Evolutionary conservation across 2,329 filamentous ascomycete species (phyloP).

Genomic region (Incumbomyces lentus): DNA sequence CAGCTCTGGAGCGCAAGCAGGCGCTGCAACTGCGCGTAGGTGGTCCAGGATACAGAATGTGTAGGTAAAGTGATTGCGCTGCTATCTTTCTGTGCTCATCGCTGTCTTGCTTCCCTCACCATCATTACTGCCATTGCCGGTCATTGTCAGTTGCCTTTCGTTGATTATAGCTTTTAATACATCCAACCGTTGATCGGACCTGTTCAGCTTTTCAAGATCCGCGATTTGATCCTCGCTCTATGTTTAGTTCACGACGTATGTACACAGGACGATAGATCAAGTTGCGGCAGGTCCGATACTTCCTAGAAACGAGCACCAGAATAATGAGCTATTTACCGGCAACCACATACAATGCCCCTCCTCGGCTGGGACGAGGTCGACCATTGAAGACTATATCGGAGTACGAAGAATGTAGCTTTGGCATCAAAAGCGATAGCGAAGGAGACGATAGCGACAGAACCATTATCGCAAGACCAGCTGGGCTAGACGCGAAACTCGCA

Average conservation of each 20-base stretch:
- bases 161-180: constrained; percentile 5
- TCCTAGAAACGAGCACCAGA: not conserved
- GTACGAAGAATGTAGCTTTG: constrained; percentile 28
- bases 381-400: constrained; percentile 57
- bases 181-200: constrained; percentile 3
- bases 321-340: constrained; percentile 34
- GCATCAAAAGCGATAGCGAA: constrained; percentile 26
- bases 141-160: constrained; percentile 8
- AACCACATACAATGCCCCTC: constrained; percentile 41
- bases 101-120: not conserved
- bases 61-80: not conserved
- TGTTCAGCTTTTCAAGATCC: not conserved
- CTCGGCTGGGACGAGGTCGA: constrained; percentile 48
- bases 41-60: not conserved
- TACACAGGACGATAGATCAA: not conserved
- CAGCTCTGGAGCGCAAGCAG: not conserved
- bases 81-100: constrained; percentile 3
- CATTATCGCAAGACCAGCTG: constrained; percentile 22
- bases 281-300: not conserved
- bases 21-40: not conserved
- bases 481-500: constrained; percentile 21
- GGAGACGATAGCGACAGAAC: constrained; percentile 30
- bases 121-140: constrained; percentile 6
- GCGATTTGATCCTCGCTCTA: not conserved
- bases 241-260: constrained; percentile 1